Base-by-base conservation (phyloP, 2,329 filamentous ascomycete species). In the Apiospora rasikravindrae region DNA sequence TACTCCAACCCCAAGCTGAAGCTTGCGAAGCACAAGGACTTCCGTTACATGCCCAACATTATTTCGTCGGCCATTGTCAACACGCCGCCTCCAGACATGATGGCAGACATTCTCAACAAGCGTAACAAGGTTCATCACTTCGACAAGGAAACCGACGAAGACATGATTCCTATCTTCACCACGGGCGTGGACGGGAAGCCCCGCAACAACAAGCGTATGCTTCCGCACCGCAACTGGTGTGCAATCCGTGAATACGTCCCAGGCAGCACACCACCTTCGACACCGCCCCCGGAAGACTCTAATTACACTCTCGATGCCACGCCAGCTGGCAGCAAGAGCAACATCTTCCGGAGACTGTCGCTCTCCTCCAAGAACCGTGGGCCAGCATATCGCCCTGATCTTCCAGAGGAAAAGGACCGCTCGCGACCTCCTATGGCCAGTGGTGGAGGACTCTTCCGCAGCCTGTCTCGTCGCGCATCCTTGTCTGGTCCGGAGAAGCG, bases 11-110 rank as follows among this genome's bases (percentile, higher is more conserved):
- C 94, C 19, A 96, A 94, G 81, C 86, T 96, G 29, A 83, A 84
- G 7, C 85, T 98, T 44, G 86, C 93, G 3, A 98, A 98, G 82
- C 94, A 98, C 83, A 91, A 91, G 76, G 96, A 99, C 80, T 95
- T 96, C 78, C 89, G 96, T 74, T 99, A 99, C 80, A 99, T 99
- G 93, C 94, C 95, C 5, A 99, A 99, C 78, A 85, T 99, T 73
- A 91, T 98, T 76, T 97, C 95, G 0, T 98, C 95, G 0, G 95
- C 95, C 16, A 98, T 99, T 79, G 96, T 93, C 77, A 98, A 99
- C 80, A 91, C 93, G 19, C 96, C 97, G 6, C 94, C 95, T 24
- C 93, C 95, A 0, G 93, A 96, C 70, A 86, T 97, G 78, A 88
- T 98, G 85, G 94, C 94, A 6, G 96, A 99, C 81, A 89, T 97